Base-by-base conservation (phyloP, 116 monocot species). In the Cymodocea nodosa region DNA sequence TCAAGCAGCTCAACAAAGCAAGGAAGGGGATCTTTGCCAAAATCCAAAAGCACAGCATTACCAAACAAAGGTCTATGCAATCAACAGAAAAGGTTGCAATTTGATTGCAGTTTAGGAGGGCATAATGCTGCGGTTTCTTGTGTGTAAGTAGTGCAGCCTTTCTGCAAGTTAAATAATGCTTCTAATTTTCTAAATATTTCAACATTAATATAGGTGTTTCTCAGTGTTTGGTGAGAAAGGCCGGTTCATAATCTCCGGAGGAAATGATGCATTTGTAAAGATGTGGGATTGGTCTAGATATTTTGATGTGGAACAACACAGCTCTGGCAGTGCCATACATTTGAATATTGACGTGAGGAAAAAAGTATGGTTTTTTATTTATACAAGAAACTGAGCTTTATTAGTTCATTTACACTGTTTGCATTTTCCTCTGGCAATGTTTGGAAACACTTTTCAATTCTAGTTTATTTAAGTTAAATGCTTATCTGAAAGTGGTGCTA, bases 91-190 rank as follows among this genome's bases (percentile, higher is more conserved):
- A 80, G 75, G 16, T 65, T 80, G 18, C 81, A 82, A 50, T 62
- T 89, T 20, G 93, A 86, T 75, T 82, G 84, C 66, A 35, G 70
- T 67, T 49, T 70, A 49, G 93, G 86, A 70, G 93, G 93, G 7
- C 89, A 89, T 72, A 82, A 78, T 60, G 86, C 93, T 68, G 86
- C 86, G 64, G 86, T 86, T 61, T 86, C 86, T 50, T 86, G 89
- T 77, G 83, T 89, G 89, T 89, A 78, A 83, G 88, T 83, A 23
- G 16, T 61, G 9, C 51, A n/a, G 25, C 17, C 15, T 17, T 16
- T 6, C 4, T 36, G 36, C 9, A 61, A 11, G 12, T 35, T 61
- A 5, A 63, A 5, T 4, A 67, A 17, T 15, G 14, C 5, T 64
- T 18, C 15, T 35, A 4, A 35, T 36, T 56, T 68, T 52, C 34